Evolutionary conservation across 129 eudicot species (phyloP), one percentile per base, ranked within the genome.

Genomic region (Flaveria sonorensis): DNA sequence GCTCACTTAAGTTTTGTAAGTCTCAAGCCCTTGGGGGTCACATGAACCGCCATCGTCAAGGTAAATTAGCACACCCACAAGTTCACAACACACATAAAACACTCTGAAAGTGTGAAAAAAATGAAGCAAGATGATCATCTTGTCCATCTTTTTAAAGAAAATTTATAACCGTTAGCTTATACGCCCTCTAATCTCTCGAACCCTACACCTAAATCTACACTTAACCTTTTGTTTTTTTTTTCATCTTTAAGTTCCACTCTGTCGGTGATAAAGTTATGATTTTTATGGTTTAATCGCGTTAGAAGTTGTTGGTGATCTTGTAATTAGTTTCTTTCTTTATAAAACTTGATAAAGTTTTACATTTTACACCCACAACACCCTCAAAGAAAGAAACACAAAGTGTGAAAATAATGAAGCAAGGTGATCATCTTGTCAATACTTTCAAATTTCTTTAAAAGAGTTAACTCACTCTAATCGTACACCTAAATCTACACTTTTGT

Each of bases 11-110:
- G 87, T 93, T 93, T 82, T 87, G 97, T 87, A 93, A 93, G 80
- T 93, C 98, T 78, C 98, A 93, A 86, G 97, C 98, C 64, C 98
- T 93, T 72, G 98, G 98, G 72, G 98, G 98, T 63, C 98, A 93
- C 91, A 93, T 93, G 98, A 93, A 93, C 86, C 98, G 97, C 96
- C 98, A 93, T 86, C 98, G 98, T 81, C 98, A 90, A 88, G 98
- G 98, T 77, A 76, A 20, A 24, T 72, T n/a, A n/a, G n/a, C 46
- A 40, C 78, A 18, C 77, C 10, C 70, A 47, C 76, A 10, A 28
- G 0, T 39, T 39, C 0, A 39, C n/a, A n/a, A 72, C 14, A 28
- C 4, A 65, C 18, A 51, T 36, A 36, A 36, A 36, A 36, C 40
- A 36, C 40, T 4, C 7, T 36, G 40, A 36, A 36, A 36, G 40